phyloP scores from a whole-genome alignment of 2,329 filamentous ascomycete genomes.

The Xylariaceae sp. region DNA sequence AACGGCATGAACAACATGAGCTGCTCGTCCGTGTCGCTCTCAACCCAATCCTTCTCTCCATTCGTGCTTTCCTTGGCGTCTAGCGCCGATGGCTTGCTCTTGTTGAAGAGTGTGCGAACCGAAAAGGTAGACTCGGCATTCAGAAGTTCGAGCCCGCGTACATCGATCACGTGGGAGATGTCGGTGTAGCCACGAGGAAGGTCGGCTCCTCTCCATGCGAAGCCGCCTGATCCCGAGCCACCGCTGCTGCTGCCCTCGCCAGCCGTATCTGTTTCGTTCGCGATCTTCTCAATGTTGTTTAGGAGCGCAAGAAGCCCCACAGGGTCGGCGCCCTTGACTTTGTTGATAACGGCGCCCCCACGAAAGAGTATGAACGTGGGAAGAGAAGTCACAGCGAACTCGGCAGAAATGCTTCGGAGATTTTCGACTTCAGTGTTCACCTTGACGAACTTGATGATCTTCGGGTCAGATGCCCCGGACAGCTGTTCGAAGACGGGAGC shows the following conservation, averaged over 20 bases:
- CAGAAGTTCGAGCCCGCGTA: constrained; percentile 75
- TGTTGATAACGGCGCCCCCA: constrained; percentile 60
- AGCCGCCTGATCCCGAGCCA: constrained; percentile 35
- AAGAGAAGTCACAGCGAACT: constrained; percentile 69
- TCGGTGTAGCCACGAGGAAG: constrained; percentile 78
- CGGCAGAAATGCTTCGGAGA: constrained; percentile 59
- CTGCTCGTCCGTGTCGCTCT: constrained; percentile 96
- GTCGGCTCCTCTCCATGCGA: constrained; percentile 66
- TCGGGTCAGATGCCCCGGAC: constrained; percentile 61
- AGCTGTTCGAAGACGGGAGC: constrained; percentile 78
- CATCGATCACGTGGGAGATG: constrained; percentile 75
- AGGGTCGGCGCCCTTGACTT: constrained; percentile 69
- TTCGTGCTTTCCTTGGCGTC: constrained; percentile 93
- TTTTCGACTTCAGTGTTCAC: constrained; percentile 72
- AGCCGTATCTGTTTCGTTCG: constrained; percentile 54
- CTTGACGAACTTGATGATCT: constrained; percentile 77
- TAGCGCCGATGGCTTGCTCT: constrained; percentile 51
- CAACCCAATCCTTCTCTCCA: constrained; percentile 80
- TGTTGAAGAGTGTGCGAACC: constrained; percentile 69
- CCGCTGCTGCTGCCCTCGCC: constrained; percentile 39
- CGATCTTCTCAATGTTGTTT: constrained; percentile 67
- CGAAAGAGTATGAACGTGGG: constrained; percentile 92
- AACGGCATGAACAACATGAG: constrained; percentile 90
- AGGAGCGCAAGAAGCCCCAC: too few species aligned
- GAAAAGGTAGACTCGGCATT: constrained; percentile 74